A percentile compares a stretch with the other conserved stretches of the same genome.
Conservation (phyloP, 2,329 filamentous ascomycete genomes). For the Pyricularia sp. region DNA sequence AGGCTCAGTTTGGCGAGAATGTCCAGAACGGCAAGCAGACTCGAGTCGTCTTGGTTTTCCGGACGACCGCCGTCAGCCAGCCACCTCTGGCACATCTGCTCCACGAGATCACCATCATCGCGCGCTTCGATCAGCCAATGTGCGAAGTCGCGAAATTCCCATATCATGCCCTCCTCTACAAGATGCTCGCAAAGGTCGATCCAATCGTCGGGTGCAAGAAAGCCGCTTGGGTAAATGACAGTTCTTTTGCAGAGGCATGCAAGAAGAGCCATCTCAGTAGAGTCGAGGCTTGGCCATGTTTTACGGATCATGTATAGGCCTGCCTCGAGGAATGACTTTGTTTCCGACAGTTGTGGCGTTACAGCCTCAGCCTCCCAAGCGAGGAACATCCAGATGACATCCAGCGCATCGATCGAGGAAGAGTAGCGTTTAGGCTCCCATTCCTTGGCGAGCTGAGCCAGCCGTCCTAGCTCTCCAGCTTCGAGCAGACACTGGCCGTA, state of each 20-base stretch:
- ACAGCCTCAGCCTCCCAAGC: not conserved
- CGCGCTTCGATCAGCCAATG: not conserved
- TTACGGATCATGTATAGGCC: not conserved
- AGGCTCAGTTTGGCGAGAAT: not conserved
- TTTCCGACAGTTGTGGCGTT: not conserved
- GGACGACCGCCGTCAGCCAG: not conserved
- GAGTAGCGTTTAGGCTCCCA: not conserved
- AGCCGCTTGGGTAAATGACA: not conserved
- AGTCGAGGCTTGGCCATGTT: not conserved
- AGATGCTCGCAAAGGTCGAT: not conserved
- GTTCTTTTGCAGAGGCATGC: not conserved
- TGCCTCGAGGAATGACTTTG: not conserved
- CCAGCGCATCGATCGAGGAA: not conserved
- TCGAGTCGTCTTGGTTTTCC: not conserved
- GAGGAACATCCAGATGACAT: not conserved
- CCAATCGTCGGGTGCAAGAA: not conserved
- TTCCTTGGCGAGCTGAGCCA: not conserved
- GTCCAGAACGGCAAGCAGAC: not conserved
- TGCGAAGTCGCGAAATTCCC: not conserved
- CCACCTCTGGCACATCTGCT: not conserved
- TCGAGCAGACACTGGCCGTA: constrained; percentile 16
- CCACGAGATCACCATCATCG: not conserved
- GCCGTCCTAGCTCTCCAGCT: not conserved
- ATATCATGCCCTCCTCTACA: not conserved
- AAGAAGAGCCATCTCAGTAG: not conserved